Evolutionary conservation across 345 rosid genomes (phyloP), one percentile per base, ranked within the genome.

Genomic region (Lepidium aucheri): DNA sequence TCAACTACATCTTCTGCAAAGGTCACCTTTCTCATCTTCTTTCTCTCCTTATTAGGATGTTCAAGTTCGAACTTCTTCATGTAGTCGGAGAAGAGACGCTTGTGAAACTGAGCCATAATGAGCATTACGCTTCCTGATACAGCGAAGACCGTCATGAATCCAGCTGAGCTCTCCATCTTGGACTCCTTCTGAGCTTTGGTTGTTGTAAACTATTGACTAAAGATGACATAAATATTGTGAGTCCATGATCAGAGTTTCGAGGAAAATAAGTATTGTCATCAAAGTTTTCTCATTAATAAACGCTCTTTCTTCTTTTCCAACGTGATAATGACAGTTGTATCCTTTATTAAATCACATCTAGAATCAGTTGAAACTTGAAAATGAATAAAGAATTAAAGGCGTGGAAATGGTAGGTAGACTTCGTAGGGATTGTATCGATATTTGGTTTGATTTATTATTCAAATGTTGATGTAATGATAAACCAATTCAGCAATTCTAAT

Each of bases 61-160:
- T 88, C 86, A 5, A 28, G 52, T 74, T 84, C 86, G 15, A 84
- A 65, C 78, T 77, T 78, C 68, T 83, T 61, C 88, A 91, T 82
- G 83, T 82, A 87, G 42, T 81, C 73, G 7, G 96, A 85, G 64
- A 85, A 74, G 69, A 84, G 90, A 61, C 90, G 90, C 60, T 84
- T 87, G 51, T 91, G 89, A 53, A 73, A 34, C 58, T 87, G 86
- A 43, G 77, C 73, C 6, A 83, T 87, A 22, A 91, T 62, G 44
- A 91, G 75, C 63, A 80, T 86, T 3, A 91, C 86, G 35, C 91
- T 82, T 64, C 95, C 94, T 3, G 98, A 91, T 59, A 85, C 89
- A 1, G 84, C 95, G 30, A 85, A 83, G 14, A 87, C 96, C 3
- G 90, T 84, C 82, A 91, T 67, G 58, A 84, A 76, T 45, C 86